phyloP scores from a whole-genome alignment of 148 eudicot genomes.

The Persicaria maculosa region DNA sequence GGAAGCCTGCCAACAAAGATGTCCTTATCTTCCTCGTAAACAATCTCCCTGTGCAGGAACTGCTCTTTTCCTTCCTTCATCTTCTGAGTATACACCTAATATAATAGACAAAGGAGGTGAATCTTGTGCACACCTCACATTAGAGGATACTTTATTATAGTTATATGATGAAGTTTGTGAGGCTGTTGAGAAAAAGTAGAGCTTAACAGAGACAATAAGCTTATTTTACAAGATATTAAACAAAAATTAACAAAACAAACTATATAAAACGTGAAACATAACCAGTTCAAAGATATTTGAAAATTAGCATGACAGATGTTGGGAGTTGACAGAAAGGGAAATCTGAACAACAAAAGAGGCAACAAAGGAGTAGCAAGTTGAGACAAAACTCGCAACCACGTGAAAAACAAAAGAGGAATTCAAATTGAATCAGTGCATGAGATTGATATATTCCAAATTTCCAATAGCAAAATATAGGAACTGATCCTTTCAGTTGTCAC shows the following conservation, averaged over 20 bases:
- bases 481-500: neutral
- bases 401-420: neutral
- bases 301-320: neutral
- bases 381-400: neutral
- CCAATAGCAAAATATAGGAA: neutral
- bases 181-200: neutral
- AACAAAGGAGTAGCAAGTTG: neutral
- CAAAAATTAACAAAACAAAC: neutral
- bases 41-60: constrained; percentile 33
- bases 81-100: constrained; percentile 59
- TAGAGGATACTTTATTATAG: neutral
- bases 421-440: neutral
- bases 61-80: constrained; percentile 50
- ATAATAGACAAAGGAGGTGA: constrained; percentile 14
- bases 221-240: neutral
- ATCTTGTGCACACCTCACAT: neutral
- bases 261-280: neutral
- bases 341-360: neutral
- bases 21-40: constrained; percentile 35
- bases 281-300: neutral
- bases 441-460: neutral
- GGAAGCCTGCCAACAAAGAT: constrained; percentile 71
- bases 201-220: neutral
- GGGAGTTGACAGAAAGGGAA: neutral
- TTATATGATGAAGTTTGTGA: neutral